Base-by-base conservation (phyloP, 2,329 filamentous ascomycete species). In the Amylocarpus encephaloides region DNA sequence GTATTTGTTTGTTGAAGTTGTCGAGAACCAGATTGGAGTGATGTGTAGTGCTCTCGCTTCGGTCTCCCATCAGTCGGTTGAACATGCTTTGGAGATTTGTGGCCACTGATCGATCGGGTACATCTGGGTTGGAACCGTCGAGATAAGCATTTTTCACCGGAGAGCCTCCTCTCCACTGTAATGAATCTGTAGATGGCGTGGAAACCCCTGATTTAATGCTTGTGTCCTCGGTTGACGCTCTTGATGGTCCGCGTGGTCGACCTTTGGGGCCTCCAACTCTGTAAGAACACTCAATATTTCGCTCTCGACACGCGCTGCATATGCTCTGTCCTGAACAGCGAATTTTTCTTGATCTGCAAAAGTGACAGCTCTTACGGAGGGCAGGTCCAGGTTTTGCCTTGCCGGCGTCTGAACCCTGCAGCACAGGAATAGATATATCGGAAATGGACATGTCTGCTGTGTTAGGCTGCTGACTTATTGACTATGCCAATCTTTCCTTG, bases 311-410 rank as follows among this genome's bases (percentile, higher is more conserved):
- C 9, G 45, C 45, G 18, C 16, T 48, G 29, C 45, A 48, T 5
- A 48, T 48, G 45, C 36, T 42, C n/a, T 48, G 45, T 12, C 45
- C 45, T n/a, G 36, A 48, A 19, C 45, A 48, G n/a, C 45, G 35
- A 15, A 48, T 48, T 22, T 48, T 48, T 30, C 45, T 40, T 11
- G 45, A 48, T 15, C 36, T 36, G 33, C 45, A 48, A 32, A 48
- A 48, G 29, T 48, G 45, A 34, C 36, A 48, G 29, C 45, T 48
- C 33, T 48, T 48, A 10, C 45, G 36, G 33, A 48, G 19, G 10
- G 45, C n/a, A 13, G 16, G 45, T 9, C 36, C 15, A n/a, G 36
- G 16, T 34, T 48, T 48, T 26, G 22, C 29, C 22, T 42, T 42
- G 16, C 16, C 36, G 32, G 7, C 32, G 13, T 46, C 43, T 5